phyloP scores from a whole-genome alignment of 2,329 filamentous ascomycete species.

The Pestalotiopsis sp. region DNA sequence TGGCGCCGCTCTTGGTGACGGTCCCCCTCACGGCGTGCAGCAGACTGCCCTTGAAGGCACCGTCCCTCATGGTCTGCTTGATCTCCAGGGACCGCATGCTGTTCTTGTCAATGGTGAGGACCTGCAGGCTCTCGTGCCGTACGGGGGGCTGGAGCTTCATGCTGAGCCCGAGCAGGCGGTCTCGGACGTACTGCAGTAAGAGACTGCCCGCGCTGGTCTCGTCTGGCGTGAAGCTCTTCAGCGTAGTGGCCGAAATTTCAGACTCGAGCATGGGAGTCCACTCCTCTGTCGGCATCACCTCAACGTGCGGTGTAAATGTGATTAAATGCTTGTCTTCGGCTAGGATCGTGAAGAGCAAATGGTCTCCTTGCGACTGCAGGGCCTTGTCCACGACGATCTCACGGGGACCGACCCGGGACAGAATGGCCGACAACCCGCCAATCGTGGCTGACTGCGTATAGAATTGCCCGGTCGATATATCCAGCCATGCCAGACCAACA shows the following conservation, averaged over 20 bases:
- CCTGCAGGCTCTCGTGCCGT: constrained; percentile 72
- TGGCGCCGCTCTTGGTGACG: constrained; percentile 86
- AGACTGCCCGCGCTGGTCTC: constrained; percentile 80
- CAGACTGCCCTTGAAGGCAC: constrained; percentile 78
- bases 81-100: constrained; percentile 90
- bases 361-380: constrained; percentile 58
- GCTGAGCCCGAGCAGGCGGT: constrained; percentile 74
- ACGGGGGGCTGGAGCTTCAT: constrained; percentile 84
- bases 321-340: constrained; percentile 76
- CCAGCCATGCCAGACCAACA: constrained; percentile 85
- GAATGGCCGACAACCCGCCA: constrained; percentile 72
- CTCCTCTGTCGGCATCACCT: constrained; percentile 54
- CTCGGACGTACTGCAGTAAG: constrained; percentile 82
- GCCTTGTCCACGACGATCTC: constrained; percentile 80
- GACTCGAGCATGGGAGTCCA: constrained; percentile 82
- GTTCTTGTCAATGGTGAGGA: constrained; percentile 91
- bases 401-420: constrained; percentile 80
- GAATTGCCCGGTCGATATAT: constrained; percentile 94
- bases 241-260: constrained; percentile 58
- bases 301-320: constrained; percentile 64
- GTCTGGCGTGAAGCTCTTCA: constrained; percentile 60
- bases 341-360: constrained; percentile 68
- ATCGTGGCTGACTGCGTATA: constrained; percentile 78
- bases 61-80: constrained; percentile 81
- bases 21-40: constrained; percentile 89